Evolutionary conservation across 768 basidiomycete genomes (phyloP), one percentile per base, ranked within the genome.

Genomic region (Mycena haematopus): DNA sequence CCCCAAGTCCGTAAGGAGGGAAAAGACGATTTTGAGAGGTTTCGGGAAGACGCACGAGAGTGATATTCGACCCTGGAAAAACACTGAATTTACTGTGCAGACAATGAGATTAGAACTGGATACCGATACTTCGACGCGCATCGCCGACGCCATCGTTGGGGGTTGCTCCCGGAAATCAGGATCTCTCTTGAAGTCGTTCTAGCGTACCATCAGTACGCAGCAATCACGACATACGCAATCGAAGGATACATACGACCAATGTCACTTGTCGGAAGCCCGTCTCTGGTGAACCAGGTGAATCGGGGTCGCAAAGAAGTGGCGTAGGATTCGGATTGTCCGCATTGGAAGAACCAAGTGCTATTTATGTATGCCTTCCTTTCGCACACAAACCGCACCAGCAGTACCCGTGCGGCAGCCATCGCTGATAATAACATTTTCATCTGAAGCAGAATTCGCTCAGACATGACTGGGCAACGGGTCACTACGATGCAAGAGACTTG

Each of bases 201-300:
- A 14, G 13, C 14, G n/a, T 25, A 27, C 13, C 27, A 21, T 44
- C 21, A 54, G 47, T 1, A 72, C 58, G 19, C 70, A 62, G 21
- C 67, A 42, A 62, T 14, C 56, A 2, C 68, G 63, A 49, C 68
- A 56, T 29, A 65, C 65, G 75, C 74, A 4, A 74, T 70, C 14
- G 77, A 79, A 63, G 75, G 75, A 60, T 76, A 76, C 65, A 74
- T 24, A 10, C 75, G 67, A 10, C 73, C 19, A 42, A 76, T 71
- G 25, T 68, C 65, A 35, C 67, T 71, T 25, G 71, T 68, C 15
- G 69, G 66, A 42, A 76, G 52, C 22, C 73, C 74, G 14, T 63
- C 66, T 45, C 60, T 62, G 15, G 66, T 57, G 68, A 75, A 71
- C 5, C 75, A 10, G 73, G 72, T 11, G 67, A 66, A 50, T 24